Conservation (phyloP, 176 grass and related monocot genomes). For the Aegilops longissima region DNA sequence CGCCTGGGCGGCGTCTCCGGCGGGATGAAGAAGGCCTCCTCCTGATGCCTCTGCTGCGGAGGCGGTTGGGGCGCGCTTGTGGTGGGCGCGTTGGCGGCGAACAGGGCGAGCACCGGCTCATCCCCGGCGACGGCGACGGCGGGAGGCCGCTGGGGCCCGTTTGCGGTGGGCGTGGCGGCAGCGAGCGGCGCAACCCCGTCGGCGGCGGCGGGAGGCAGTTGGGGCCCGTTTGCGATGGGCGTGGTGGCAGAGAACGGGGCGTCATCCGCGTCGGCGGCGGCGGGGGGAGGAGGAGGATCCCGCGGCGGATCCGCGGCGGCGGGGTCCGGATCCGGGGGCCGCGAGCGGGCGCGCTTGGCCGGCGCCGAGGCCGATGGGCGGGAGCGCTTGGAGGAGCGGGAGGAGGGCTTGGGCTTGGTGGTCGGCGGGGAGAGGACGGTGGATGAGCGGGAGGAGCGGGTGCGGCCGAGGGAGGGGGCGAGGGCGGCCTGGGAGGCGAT, state of each 20-base stretch:
- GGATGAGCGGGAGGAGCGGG: slow-evolving; percentile 47
- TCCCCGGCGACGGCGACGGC: background rate
- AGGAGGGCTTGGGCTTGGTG: background rate
- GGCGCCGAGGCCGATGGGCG: background rate
- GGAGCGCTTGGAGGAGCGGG: background rate
- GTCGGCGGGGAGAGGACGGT: background rate
- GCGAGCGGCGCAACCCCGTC: background rate
- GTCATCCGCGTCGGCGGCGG: background rate
- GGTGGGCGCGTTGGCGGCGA: background rate
- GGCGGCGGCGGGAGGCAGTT: background rate
- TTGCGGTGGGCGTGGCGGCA: background rate
- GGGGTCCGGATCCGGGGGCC: background rate
- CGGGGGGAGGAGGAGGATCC: background rate
- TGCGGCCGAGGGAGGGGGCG: slow-evolving; percentile 60
- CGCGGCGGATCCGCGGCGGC: background rate
- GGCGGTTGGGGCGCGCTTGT: background rate
- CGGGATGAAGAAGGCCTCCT: slow-evolving; percentile 21
- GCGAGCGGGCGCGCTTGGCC: background rate
- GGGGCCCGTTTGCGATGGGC: too few species aligned
- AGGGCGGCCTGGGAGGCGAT: slow-evolving; percentile 67
- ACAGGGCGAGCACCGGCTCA: slow-evolving; percentile 14
- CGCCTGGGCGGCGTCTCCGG: slow-evolving; percentile 39
- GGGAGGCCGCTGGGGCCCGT: background rate
- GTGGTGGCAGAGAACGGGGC: too few species aligned
- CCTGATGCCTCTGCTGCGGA: background rate